A percentile compares a stretch with the other conserved stretches of the same genome.
Evolutionary conservation across 768 basidiomycete species (phyloP).

Genomic region (Suillus placidus): DNA sequence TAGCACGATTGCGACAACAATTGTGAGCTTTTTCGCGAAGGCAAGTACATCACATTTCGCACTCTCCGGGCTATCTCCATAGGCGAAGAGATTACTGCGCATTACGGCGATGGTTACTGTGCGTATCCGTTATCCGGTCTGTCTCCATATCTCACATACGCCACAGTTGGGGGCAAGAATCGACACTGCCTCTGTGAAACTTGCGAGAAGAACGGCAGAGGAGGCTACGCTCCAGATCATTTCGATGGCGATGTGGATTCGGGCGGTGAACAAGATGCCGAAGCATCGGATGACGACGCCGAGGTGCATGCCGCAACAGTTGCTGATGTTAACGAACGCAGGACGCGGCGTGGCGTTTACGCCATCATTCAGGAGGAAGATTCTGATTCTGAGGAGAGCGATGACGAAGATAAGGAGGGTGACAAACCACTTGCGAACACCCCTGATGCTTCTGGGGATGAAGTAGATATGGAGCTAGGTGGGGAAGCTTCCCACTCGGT

Average conservation of each 20-base stretch:
- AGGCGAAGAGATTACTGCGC: slow-evolving; percentile 88
- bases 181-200: slow-evolving; percentile 84
- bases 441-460: slow-evolving; percentile 41
- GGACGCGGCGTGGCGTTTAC: slow-evolving; percentile 83
- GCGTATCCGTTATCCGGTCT: slow-evolving; percentile 37
- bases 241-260: slow-evolving; percentile 52
- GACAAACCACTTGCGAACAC: slow-evolving; percentile 51
- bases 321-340: slow-evolving; percentile 74
- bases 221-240: slow-evolving; percentile 67
- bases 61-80: slow-evolving; percentile 75
- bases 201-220: slow-evolving; percentile 74
- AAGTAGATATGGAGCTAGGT: slow-evolving; percentile 56
- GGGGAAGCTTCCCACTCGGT: slow-evolving; percentile 24
- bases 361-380: slow-evolving; percentile 63
- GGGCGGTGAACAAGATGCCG: slow-evolving; percentile 51
- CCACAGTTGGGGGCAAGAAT: slow-evolving; percentile 65
- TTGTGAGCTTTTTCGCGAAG: slow-evolving; percentile 86
- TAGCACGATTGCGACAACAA: slow-evolving; percentile 92
- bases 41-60: slow-evolving; percentile 87
- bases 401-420: slow-evolving; percentile 53
- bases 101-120: slow-evolving; percentile 93
- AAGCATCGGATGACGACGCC: slow-evolving; percentile 36
- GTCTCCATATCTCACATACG: slow-evolving; percentile 21
- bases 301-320: slow-evolving; percentile 51
- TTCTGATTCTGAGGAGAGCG: slow-evolving; percentile 59